Evolutionary conservation across 176 grass and related monocot genomes (phyloP).

Genomic region (Tuctoria greenei): DNA sequence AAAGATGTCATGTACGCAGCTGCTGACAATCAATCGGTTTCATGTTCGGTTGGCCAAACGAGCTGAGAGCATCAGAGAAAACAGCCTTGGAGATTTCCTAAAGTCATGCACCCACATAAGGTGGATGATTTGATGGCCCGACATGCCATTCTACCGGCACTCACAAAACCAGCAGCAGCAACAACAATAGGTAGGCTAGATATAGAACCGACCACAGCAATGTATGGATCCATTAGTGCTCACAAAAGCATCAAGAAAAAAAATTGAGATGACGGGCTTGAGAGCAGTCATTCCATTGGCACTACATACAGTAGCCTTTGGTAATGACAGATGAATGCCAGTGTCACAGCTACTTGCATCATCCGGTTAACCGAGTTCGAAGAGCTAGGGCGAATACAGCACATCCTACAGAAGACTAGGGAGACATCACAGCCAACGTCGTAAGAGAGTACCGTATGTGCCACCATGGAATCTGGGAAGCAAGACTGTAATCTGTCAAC

Average conservation of each 20-base stretch:
- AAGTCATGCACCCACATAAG: not conserved
- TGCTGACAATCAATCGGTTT: no score
- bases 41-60: no score
- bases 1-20: no score
- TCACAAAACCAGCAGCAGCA: not conserved
- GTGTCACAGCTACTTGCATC: not conserved
- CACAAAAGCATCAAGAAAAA: not conserved
- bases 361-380: not conserved
- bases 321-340: not conserved
- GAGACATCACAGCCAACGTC: not conserved
- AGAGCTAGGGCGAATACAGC: not conserved
- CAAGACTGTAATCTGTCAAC: not conserved
- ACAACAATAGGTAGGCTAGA: no score
- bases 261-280: no score
- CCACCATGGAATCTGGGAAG: not conserved
- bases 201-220: no score
- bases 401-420: not conserved
- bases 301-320: not conserved
- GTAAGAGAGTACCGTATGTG: not conserved
- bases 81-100: no score
- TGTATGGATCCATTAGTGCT: not conserved
- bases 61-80: no score
- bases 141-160: not conserved
- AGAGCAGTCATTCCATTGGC: no score
- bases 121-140: not conserved